Base-by-base conservation (phyloP, 345 rosid genomes). In the Acer negundo region DNA sequence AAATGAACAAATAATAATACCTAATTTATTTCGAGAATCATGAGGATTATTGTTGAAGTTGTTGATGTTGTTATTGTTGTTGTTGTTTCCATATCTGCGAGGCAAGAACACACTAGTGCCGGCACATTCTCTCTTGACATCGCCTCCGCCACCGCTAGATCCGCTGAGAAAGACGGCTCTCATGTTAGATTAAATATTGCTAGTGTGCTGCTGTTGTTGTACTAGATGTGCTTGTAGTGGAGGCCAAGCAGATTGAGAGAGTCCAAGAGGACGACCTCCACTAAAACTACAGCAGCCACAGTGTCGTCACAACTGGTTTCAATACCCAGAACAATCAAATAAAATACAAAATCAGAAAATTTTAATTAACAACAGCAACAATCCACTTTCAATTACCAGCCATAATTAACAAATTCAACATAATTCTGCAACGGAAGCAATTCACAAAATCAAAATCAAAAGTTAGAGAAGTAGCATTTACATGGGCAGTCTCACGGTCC, bases 41-140 rank as follows among this genome's bases (percentile, higher is more conserved):
- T 84, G 62, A 1, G 89, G 83, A 35, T 84, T 49, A 11, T 17
- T 56, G 62, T 4, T 56, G 19, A 4, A 4, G 24, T 19, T 56
- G 23, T 19, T 19, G 7, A 31, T 4, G 35, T n/a, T n/a, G n/a
- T n/a, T n/a, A n/a, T 3, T 56, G 6, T 17, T 17, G 23, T 17
- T 56, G 23, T n/a, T 19, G 7, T 74, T 78, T 40, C 82, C 80
- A n/a, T 72, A 75, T 62, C 81, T 83, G 15, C 91, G 91, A 62
- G 99, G 99, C 75, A 95, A 78, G 84, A 95, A 95, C 12, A 95
- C 99, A 35, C 98, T 97, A 22, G 99, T 95, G 9, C 99, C 99
- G 1, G 89, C 53, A 20, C 87, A 85, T 51, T 84, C 81, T 11
- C 79, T 76, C 77, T 80, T 91, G 17, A 69, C 81, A 6, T 79